These are phyloP conservation scores for Candida argentea DNA, from an alignment of 805 yeast species.

Conservation along the genomic window DNA sequence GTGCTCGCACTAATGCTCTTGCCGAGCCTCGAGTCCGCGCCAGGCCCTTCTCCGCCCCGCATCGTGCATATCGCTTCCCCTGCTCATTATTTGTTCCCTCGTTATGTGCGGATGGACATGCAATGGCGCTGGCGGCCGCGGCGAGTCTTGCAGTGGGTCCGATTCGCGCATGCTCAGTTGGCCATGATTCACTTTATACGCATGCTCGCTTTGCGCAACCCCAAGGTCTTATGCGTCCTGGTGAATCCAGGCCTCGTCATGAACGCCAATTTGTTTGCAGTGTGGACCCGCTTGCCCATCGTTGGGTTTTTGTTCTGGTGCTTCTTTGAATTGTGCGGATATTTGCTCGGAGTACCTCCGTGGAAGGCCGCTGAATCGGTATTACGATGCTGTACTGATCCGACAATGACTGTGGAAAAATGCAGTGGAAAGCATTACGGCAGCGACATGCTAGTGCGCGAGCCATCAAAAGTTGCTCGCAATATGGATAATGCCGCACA, in stretches of 20 bases:
- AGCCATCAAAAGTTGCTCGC: conserved; percentile 49
- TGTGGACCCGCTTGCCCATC: conserved; percentile 69
- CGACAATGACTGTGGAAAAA: conserved; percentile 33
- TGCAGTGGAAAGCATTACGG: conserved; percentile 66
- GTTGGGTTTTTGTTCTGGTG: conserved; percentile 71
- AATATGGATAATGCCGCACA: conserved; percentile 51
- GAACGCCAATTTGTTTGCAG: conserved; percentile 65
- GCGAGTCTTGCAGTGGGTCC: conserved; percentile 61
- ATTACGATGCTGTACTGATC: conserved; percentile 50
- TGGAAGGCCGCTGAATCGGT: conserved; percentile 66
- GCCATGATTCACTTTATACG: conserved; percentile 68
- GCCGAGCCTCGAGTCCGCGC: conserved; percentile 38
- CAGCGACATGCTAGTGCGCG: conserved; percentile 45
- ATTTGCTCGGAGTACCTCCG: conserved; percentile 56
- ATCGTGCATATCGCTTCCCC: conserved; percentile 56
- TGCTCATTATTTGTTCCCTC: conserved; percentile 47
- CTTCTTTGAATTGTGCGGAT: conserved; percentile 58
- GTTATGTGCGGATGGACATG: conserved; percentile 36
- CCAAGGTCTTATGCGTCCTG: conserved; percentile 50
- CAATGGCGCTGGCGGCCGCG: conserved; percentile 53
- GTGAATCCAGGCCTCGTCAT: conserved; percentile 86
- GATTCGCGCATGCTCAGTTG: conserved; percentile 71
- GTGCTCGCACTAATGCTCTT: conserved; percentile 53
- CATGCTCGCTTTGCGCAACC: conserved; percentile 54
- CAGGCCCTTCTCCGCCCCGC: conserved; percentile 34